These are phyloP conservation scores for Yamadazyma sp. DNA, from an alignment of 805 yeast genomes.

Conservation along the genomic window DNA sequence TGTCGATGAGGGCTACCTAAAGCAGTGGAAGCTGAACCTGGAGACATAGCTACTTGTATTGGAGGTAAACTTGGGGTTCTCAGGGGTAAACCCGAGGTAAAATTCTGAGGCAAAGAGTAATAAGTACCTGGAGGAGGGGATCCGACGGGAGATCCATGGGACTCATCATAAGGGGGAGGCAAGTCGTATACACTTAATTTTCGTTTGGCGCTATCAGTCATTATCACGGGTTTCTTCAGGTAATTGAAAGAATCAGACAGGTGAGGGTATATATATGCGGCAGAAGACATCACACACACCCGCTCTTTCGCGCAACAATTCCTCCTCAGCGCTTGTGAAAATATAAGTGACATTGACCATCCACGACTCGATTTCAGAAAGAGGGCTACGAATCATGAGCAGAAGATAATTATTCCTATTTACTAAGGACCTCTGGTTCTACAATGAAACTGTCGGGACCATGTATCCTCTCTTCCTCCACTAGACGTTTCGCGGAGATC, in stretches of 20 bases:
- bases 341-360: background rate
- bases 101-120: background rate
- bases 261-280: conserved; percentile 5
- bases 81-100: background rate
- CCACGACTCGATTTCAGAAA: no score
- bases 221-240: background rate
- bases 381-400: no score
- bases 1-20: conserved; percentile 1
- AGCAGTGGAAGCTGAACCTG: background rate
- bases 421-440: no score
- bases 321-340: conserved; percentile 16
- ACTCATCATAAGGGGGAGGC: conserved; percentile 11
- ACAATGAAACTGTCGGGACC: conserved; percentile 14
- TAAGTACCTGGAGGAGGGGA: no score
- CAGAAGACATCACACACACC: conserved; percentile 5
- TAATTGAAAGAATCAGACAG: background rate
- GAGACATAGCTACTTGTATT: conserved; percentile 6
- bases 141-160: no score
- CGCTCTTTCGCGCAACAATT: conserved; percentile 5
- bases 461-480: conserved; percentile 17
- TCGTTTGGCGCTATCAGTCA: conserved; percentile 11
- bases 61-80: conserved; percentile 9
- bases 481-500: conserved; percentile 34
- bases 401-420: no score
- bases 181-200: conserved; percentile 11